These are phyloP conservation scores for Tilletiopsis washingtonensis DNA, from an alignment of 1,284 basidiomycete genomes.

Conservation along the genomic window DNA sequence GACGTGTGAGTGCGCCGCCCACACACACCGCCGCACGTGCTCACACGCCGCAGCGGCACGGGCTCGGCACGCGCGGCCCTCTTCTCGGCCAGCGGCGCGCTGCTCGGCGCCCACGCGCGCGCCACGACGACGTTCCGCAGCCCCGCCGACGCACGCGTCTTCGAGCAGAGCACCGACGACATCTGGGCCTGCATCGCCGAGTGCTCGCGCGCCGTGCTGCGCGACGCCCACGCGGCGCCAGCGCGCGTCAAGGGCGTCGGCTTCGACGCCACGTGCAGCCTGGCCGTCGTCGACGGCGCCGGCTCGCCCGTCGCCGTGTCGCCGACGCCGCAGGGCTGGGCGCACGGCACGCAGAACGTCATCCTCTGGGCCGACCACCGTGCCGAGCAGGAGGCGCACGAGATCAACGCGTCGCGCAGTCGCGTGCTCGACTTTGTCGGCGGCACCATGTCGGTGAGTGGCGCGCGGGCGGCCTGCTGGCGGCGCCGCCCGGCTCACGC, in stretches of 20 bases:
- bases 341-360: constrained; percentile 17
- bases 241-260: constrained; percentile 75
- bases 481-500: too few species aligned
- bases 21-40: background rate
- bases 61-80: constrained; percentile 86
- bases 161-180: constrained; percentile 68
- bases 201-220: constrained; percentile 64
- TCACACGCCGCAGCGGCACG: constrained; percentile 57
- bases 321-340: constrained; percentile 53
- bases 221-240: too few species aligned
- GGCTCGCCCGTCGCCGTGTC: constrained; percentile 76
- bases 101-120: constrained; percentile 69
- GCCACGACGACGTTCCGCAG: constrained; percentile 78
- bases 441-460: constrained; percentile 77
- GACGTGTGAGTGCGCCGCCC: constrained; percentile 52
- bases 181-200: constrained; percentile 72
- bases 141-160: constrained; percentile 76
- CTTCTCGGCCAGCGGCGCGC: constrained; percentile 64
- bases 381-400: constrained; percentile 79
- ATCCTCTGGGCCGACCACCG: constrained; percentile 63
- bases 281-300: constrained; percentile 67
- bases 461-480: constrained; percentile 10
- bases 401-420: constrained; percentile 78
- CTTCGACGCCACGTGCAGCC: constrained; percentile 93
- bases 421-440: constrained; percentile 90